Conservation (phyloP, 2,329 filamentous ascomycete species). For the Paramyrothecium roridum region DNA sequence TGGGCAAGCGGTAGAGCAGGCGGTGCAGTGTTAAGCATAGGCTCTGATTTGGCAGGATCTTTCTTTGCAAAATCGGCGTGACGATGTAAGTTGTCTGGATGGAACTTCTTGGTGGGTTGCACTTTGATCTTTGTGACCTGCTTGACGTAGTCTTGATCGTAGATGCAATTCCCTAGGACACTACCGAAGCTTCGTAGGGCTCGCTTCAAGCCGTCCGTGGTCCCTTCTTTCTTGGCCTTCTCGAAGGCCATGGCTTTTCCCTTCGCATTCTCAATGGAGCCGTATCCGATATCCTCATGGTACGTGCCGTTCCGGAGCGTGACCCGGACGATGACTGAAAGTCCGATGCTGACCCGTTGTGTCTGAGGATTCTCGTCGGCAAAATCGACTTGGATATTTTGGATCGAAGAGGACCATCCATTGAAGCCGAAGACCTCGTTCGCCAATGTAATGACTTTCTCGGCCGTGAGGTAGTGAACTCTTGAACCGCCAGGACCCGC, state of each 20-base stretch:
- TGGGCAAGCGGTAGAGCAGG: neutral
- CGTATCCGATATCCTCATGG: slow-evolving; percentile 97
- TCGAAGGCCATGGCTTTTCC: slow-evolving; percentile 95
- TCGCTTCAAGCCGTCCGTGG: slow-evolving; percentile 89
- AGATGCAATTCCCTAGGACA: slow-evolving; percentile 95
- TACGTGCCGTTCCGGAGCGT: slow-evolving; percentile 92
- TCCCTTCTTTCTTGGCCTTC: slow-evolving; percentile 98
- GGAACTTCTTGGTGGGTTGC: slow-evolving; percentile 67
- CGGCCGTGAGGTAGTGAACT: slow-evolving; percentile 91
- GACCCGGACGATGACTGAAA: slow-evolving; percentile 88
- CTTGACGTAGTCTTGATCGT: slow-evolving; percentile 90
- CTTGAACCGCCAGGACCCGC: slow-evolving; percentile 79
- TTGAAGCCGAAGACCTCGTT: slow-evolving; percentile 98
- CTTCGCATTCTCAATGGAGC: slow-evolving; percentile 93
- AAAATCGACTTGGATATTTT: slow-evolving; percentile 92
- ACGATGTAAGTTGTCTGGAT: slow-evolving; percentile 75
- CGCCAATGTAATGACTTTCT: slow-evolving; percentile 92
- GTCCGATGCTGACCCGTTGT: slow-evolving; percentile 75
- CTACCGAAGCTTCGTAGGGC: slow-evolving; percentile 91
- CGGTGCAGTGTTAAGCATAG: neutral
- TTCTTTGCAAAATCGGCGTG: slow-evolving; percentile 73
- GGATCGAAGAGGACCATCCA: slow-evolving; percentile 95
- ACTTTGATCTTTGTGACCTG: slow-evolving; percentile 90
- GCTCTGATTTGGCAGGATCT: slow-evolving; percentile 33
- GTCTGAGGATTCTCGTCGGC: slow-evolving; percentile 81